Evolutionary conservation across 768 basidiomycete genomes (phyloP), one percentile per base, ranked within the genome.

Genomic region (Leccinum aurantiacum): DNA sequence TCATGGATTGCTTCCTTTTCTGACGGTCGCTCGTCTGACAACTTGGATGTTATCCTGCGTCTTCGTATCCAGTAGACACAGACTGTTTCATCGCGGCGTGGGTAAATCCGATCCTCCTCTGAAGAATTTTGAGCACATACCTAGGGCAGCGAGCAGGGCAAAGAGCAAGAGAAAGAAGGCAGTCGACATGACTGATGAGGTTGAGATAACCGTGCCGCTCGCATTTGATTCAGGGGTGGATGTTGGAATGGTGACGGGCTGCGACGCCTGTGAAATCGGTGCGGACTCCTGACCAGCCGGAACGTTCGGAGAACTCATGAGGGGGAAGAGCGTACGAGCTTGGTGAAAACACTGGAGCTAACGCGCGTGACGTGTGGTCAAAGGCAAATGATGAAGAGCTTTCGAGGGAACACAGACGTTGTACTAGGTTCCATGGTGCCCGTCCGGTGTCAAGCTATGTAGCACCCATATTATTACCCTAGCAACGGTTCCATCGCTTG

Each of bases 81-180:
- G 9, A 53, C 38, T 29, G 31, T 72, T 72, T 54, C 22, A 25
- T 19, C n/a, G 19, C 27, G 13, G 4, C 2, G 19, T 66, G 49
- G 22, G 25, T 56, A 47, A 52, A 54, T 31, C 17, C 6, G 15
- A 17, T 56, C 8, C n/a, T n/a, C 14, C 35, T 17, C 1, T 29
- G 19, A 47, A 46, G n/a, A 19, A 44, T 4, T 9, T 4, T 11
- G 22, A 69, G 22, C 67, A 64, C 58, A 52, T 53, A 62, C 77
- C 74, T 4, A 78, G 22, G n/a, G 65, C 52, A 24, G 37, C 52
- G n/a, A 44, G 41, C 60, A 73, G 10, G 5, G 48, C 61, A 46
- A 70, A 35, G 53, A 72, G 11, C 14, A 60, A 61, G 24, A 73
- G 56, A 53, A 65, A 62, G 17, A 58, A 10, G 11, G 31, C 56